These are phyloP conservation scores for Fusarium veterinarium DNA, from an alignment of 2,329 filamentous ascomycete species.

Conservation along the genomic window DNA sequence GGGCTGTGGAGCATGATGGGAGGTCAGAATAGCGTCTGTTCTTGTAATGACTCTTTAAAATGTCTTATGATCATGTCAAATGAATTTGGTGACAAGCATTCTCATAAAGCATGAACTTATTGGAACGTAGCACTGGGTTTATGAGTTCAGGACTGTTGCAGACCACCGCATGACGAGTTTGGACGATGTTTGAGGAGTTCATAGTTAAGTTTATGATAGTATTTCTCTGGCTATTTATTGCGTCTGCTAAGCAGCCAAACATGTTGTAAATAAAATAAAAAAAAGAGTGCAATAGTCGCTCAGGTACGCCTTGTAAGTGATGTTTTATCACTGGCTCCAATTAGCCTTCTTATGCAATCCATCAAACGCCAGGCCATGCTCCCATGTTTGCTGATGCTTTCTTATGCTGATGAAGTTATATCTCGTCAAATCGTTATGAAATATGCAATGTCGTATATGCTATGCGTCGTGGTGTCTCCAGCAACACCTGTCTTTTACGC, in stretches of 20 bases:
- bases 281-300: neutral
- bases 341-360: slow-evolving; percentile 8
- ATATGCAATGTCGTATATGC: slow-evolving; percentile 8
- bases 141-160: neutral
- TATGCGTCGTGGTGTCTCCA: neutral
- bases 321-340: neutral
- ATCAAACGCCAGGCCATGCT: slow-evolving; percentile 24
- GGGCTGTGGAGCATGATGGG: slow-evolving; percentile 42
- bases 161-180: accelerated
- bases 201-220: neutral
- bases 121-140: too few relatives aligned
- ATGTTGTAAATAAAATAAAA: too few relatives aligned
- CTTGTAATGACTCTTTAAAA: too few relatives aligned
- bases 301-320: slow-evolving; percentile 10
- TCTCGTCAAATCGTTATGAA: slow-evolving; percentile 32
- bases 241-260: too few relatives aligned
- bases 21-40: neutral
- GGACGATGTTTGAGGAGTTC: accelerated
- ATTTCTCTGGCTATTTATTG: neutral
- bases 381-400: neutral
- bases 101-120: neutral
- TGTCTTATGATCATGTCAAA: neutral
- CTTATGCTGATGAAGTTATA: neutral
- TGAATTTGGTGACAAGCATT: neutral
- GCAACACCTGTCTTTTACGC: neutral